Evolutionary conservation across 805 yeast species (phyloP), one percentile per base, ranked within the genome.

Genomic region (Lipomyces anomalus): DNA sequence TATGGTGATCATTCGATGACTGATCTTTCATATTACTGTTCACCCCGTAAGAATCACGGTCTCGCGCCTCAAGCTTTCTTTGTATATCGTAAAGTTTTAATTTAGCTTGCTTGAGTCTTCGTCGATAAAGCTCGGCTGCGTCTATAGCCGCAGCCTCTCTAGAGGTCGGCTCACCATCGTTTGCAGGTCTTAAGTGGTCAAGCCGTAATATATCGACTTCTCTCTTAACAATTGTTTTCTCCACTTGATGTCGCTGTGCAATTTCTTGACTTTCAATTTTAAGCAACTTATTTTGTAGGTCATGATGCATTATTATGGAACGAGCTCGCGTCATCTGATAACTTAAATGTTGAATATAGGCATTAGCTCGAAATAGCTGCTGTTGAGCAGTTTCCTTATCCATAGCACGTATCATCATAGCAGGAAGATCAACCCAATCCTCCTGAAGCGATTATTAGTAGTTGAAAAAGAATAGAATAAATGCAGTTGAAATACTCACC

Each of bases 231-330:
- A 74, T 57, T 40, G 61, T 66, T 40, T 63, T 65, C 52, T 74
- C 79, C 16, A 74, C 79, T 52, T 72, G 74, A 46, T 66, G 65
- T 17, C 78, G 59, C 61, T 69, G 73, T 35, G 67, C 68, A 7
- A 67, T 65, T 47, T 73, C 76, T 35, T 66, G 67, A 16, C 70
- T 55, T 36, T 72, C 73, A 17, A 73, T 64, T 4, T 67, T 65
- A 35, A 71, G 53, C 24, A 77, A 61, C 56, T 73, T 58, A 46
- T 59, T 61, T 52, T 68, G 72, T 28, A 68, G 60, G 40, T 61
- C 58, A 28, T 51, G 33, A 22, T 49, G 57, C 4, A 44, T 30
- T 28, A 53, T 37, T 9, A 42, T 29, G 7, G 40, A 29, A 20
- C 37, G 38, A 1, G 52, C 38, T 26, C 34, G 32, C 17, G 35